phyloP scores from a whole-genome alignment of 106 monocot genomes.

The Dioscorea dumetorum region DNA sequence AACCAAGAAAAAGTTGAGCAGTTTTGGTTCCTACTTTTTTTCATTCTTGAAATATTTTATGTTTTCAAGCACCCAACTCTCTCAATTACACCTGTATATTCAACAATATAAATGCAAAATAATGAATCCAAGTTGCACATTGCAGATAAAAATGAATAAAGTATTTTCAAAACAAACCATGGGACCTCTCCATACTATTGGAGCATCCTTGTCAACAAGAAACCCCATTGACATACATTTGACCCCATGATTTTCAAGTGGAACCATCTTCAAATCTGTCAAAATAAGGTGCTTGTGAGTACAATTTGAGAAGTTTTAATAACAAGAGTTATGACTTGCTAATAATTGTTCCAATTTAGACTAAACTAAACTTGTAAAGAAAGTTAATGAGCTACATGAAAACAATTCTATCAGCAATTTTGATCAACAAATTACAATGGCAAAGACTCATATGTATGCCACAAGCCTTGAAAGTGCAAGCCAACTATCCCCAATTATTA shows the following conservation, averaged over 20 bases:
- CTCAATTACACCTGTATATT: background rate
- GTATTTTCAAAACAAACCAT: conserved; percentile 54
- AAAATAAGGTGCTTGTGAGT: background rate
- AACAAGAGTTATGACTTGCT: too few relatives aligned
- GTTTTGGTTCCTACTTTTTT: background rate
- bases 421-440: too few relatives aligned
- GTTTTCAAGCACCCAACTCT: background rate
- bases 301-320: too few relatives aligned
- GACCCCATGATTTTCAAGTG: conserved; percentile 87
- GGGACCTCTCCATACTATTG: conserved; percentile 98
- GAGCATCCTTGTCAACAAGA: conserved; percentile 94
- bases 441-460: too few relatives aligned
- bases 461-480: too few relatives aligned
- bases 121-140: background rate
- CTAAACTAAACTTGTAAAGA: too few relatives aligned
- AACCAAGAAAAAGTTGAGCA: too few relatives aligned
- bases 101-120: background rate
- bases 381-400: too few relatives aligned
- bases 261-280: conserved; percentile 92
- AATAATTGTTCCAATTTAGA: too few relatives aligned
- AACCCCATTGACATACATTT: conserved; percentile 98
- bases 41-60: background rate
- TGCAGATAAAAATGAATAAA: background rate
- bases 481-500: too few relatives aligned
- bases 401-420: too few relatives aligned